Evolutionary conservation across 257 asterid species (phyloP), one percentile per base, ranked within the genome.

Genomic region (Paraleonurus japonicus): DNA sequence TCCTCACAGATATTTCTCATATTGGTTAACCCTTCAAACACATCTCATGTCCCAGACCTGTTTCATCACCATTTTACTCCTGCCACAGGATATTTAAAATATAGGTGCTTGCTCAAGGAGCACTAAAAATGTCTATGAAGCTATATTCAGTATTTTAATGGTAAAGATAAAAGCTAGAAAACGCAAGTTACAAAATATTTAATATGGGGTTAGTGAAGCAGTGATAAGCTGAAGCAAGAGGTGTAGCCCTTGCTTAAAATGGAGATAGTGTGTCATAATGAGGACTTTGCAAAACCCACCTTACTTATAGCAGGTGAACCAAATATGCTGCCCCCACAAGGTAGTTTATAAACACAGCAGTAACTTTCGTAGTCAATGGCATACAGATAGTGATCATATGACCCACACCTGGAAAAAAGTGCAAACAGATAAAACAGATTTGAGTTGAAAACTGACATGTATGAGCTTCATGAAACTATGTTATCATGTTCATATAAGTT

Each of bases 281-380:
- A 48, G 45, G 68, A 62, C 32, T 47, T 35, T 41, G 71, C 72
- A 27, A 73, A 70, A 82, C 88, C 79, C 75, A 86, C 98, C 95
- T 90, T 89, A 81, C 89, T 84, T 66, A 93, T 69, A 77, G 83
- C 95, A 33, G 98, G 98, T 64, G 98, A 82, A 78, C 98, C 89
- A 61, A 87, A 93, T 85, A 93, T 80, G 76, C 97, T 93, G 72
- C 98, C 97, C 68, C 96, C 94, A 41, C 97, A 93, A 24, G 73
- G 81, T 77, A 89, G 78, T 80, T 80, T 87, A 76, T 76, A 89
- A 55, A 75, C 67, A 76, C 98, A 90, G 72, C 77, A 76, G 82
- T 85, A 82, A 48, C 69, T 85, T 80, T 63, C 81, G 87, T 93
- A 93, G 80, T 93, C 96, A 70, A 93, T 86, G 61, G 97, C 97